These are phyloP conservation scores for Amaranthus cruentus DNA, from an alignment of 148 eudicot genomes.

Conservation along the genomic window DNA sequence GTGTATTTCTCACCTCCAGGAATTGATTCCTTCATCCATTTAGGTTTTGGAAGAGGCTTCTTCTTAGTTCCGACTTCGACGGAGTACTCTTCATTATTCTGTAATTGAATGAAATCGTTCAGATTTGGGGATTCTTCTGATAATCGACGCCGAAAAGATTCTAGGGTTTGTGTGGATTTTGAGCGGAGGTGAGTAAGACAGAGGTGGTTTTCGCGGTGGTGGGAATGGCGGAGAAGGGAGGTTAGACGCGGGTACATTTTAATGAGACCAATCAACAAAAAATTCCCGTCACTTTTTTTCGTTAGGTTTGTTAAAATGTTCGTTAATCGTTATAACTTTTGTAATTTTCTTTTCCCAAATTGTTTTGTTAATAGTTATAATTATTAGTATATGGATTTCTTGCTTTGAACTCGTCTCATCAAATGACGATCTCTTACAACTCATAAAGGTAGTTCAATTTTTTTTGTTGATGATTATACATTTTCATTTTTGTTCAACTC, in stretches of 20 bases:
- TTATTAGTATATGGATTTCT: too few species aligned
- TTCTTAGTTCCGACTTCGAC: slow-evolving; percentile 91
- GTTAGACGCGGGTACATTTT: slow-evolving; percentile 37
- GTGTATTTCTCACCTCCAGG: slow-evolving; percentile 89
- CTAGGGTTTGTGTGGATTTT: slow-evolving; percentile 46
- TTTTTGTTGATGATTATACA: too few species aligned
- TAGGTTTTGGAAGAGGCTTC: slow-evolving; percentile 89
- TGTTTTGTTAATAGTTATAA: too few species aligned
- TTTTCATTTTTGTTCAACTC: too few species aligned
- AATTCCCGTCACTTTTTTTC: too few species aligned
- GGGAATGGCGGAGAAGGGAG: slow-evolving; percentile 34
- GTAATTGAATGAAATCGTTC: slow-evolving; percentile 42
- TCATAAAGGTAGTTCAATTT: too few species aligned
- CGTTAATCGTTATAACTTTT: too few species aligned
- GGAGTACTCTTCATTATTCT: slow-evolving; percentile 45
- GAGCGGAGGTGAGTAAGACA: slow-evolving; percentile 10
- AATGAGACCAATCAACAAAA: too few species aligned
- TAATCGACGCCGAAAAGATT: slow-evolving; percentile 69
- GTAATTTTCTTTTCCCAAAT: too few species aligned
- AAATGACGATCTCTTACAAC: too few species aligned
- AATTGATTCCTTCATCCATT: slow-evolving; percentile 88
- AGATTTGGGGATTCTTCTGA: slow-evolving; percentile 63
- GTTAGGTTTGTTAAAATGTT: too few species aligned
- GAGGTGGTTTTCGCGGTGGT: slow-evolving; percentile 4
- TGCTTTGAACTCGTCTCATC: too few species aligned